These are phyloP conservation scores for Tillandsia fasciculata DNA, from an alignment of 176 grass and related monocot genomes.

Conservation along the genomic window DNA sequence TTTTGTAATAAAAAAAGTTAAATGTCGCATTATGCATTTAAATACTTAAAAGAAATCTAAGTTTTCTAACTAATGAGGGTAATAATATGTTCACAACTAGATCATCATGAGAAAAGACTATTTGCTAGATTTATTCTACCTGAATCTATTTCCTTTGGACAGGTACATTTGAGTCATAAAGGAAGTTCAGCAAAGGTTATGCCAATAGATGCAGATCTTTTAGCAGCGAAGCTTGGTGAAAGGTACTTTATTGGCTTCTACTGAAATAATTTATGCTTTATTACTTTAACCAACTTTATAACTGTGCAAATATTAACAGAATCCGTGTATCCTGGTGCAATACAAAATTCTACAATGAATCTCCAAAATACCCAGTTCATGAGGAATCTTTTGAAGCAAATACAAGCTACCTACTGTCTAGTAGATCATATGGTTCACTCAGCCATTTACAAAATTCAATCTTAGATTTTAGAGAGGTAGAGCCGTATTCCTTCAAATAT, in stretches of 20 bases:
- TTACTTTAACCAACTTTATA: background rate
- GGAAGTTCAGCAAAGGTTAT: conserved; percentile 50
- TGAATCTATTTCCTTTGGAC: conserved; percentile 14
- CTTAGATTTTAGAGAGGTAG: conserved; percentile 39
- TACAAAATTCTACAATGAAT: conserved; percentile 49
- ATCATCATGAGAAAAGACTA: background rate
- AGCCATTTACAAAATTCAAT: conserved; percentile 50
- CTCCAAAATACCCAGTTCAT: conserved; percentile 17
- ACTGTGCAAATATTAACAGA: conserved; percentile 14
- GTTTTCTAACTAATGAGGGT: background rate
- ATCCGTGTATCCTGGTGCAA: conserved; percentile 49
- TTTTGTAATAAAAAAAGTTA: too few relatives aligned
- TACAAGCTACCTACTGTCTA: conserved; percentile 38
- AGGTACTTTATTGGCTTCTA: conserved; percentile 37
- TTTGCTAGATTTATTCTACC: conserved; percentile 19
- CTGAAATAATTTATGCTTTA: too few relatives aligned
- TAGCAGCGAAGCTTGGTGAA: conserved; percentile 50
- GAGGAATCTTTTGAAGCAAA: conserved; percentile 24
- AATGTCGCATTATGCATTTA: too few relatives aligned
- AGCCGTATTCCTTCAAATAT: conserved; percentile 28
- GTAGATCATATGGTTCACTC: conserved; percentile 43
- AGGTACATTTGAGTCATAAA: conserved; percentile 35
- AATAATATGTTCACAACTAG: background rate
- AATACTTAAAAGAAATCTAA: background rate
- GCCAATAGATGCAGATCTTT: conserved; percentile 43